Percentiles rank a stretch among this genome's conserved stretches.
phyloP scores from a whole-genome alignment of 495 filamentous ascomycete species.

The Lepidopterella palustris region DNA sequence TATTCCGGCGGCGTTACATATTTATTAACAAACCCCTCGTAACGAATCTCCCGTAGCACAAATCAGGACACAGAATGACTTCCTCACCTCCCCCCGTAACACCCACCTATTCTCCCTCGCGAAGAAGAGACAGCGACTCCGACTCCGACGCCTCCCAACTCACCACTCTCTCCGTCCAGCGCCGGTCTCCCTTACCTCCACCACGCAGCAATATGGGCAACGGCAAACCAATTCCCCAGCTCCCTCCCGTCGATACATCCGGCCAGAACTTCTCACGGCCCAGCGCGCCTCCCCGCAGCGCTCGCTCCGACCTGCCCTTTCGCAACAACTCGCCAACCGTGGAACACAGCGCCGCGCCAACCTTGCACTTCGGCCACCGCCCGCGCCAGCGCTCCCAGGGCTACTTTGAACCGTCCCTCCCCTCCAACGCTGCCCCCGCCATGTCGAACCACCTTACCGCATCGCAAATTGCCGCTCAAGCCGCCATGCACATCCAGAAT shows the following conservation, averaged over 20 bases:
- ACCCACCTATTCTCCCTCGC: slow-evolving; percentile 5
- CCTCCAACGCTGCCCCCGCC: slow-evolving; percentile 49
- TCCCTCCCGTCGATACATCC: slow-evolving; percentile 16
- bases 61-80: slow-evolving; percentile 15
- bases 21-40: background rate
- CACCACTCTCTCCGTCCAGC: slow-evolving; percentile 16
- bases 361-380: slow-evolving; percentile 30
- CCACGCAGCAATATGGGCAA: background rate
- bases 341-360: slow-evolving; percentile 5
- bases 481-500: slow-evolving; percentile 70
- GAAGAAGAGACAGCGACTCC: slow-evolving; percentile 14
- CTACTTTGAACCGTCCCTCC: slow-evolving; percentile 80
- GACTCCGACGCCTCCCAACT: slow-evolving; percentile 24
- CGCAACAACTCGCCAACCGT: slow-evolving; percentile 16
- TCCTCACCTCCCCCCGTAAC: slow-evolving; percentile 22
- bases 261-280: slow-evolving; percentile 53
- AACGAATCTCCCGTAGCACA: slow-evolving; percentile 5
- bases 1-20: no score
- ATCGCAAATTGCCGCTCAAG: slow-evolving; percentile 84
- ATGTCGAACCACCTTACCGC: slow-evolving; percentile 48
- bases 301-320: slow-evolving; percentile 11
- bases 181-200: slow-evolving; percentile 26
- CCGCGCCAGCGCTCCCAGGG: slow-evolving; percentile 70
- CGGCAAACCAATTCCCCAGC: background rate
- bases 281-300: slow-evolving; percentile 17